Base-by-base conservation (phyloP, 495 filamentous ascomycete species). In the Podospora sp. region DNA sequence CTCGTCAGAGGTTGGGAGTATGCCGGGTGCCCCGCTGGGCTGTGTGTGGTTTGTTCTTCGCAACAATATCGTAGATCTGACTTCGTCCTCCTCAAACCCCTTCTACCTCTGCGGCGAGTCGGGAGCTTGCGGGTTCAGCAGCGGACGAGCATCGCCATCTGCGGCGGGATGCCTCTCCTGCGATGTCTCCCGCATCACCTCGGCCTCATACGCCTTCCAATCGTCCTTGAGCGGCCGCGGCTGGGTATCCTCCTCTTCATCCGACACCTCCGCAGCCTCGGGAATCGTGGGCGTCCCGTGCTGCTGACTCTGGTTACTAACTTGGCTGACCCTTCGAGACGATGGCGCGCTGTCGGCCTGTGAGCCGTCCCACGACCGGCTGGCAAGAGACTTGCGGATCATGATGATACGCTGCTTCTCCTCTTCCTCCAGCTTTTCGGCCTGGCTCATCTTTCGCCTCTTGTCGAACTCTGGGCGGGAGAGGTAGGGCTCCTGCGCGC, bases 321-420 rank as follows among this genome's bases (percentile, higher is more conserved):
- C 40, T 33, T 51, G 51, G 63, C 63, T 56, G 63, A 60, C 11
- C 21, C 53, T 24, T 22, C 63, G 29, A 27, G 63, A 65, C 20
- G 63, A 65, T 18, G 46, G 22, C 5, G 40, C n/a, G 27, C 72
- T 69, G 11, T 67, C 58, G 11, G 40, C 40, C 12, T 12, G 11
- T 0, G 60, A 14, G 0, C 72, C 65, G 26, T 69, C 68, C 18
- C 73, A 76, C 0, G 75, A 75, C 25, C 82, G 76, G 18, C 68
- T 78, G 21, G 79, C 80, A 1, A 83, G 70, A 0, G 82, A 84
- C 67, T 84, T 84, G 26, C 80, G 76, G 62, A 84, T 84, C 72
- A 84, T 82, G 56, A 65, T 70, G 11, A 67, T 71, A 20, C 82
- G 69, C 64, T 81, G 77, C 21, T 70, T 62, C 46, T 83, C 81